Base-by-base conservation (phyloP, 108 stramenopile genomes). In the Conticribra guillardii region DNA sequence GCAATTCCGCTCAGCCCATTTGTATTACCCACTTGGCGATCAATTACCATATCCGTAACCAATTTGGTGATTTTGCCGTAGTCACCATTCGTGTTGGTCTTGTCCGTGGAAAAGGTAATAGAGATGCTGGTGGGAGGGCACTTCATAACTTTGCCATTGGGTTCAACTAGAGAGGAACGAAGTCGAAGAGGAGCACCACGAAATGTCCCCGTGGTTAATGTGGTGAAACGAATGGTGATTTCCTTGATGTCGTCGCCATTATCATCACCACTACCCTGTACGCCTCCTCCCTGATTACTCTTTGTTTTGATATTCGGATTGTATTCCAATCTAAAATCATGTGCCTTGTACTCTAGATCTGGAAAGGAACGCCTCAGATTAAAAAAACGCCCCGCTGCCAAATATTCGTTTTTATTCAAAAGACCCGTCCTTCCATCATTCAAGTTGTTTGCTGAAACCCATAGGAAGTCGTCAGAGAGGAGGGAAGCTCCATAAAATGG, bases 21-120 rank as follows among this genome's bases (percentile, higher is more conserved):
- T 1, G 87, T 87, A 71, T 87, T 87, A 23, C 87, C 87, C 23
- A 83, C 82, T 30, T 69, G 60, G 14, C 84, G 84, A 71, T 87
- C 87, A 59, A 87, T 64, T 23, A 72, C 61, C 69, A 87, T 83
- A n/a, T 82, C 87, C 8, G 71, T 74, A 41, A 82, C 82, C 15
- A 87, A 49, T 53, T 83, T 82, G 3, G 51, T 51, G 11, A 87
- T 47, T 44, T 77, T 82, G 14, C 87, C 87, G 0, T 27, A 32
- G 21, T 62, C 28, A 3, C 4, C 16, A 51, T 73, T 76, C 17
- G 17, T 7, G n/a, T 41, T 11, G 37, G 37, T 9, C 11, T 41
- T 11, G 37, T 41, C 37, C 8, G 59, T 30, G 14, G 64, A 34
- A 68, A 81, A 87, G 16, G 84, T 87, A 29, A 87, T 74, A 45